Conservation (phyloP, 2,329 filamentous ascomycete genomes). For the Thielaviopsis musarum region DNA sequence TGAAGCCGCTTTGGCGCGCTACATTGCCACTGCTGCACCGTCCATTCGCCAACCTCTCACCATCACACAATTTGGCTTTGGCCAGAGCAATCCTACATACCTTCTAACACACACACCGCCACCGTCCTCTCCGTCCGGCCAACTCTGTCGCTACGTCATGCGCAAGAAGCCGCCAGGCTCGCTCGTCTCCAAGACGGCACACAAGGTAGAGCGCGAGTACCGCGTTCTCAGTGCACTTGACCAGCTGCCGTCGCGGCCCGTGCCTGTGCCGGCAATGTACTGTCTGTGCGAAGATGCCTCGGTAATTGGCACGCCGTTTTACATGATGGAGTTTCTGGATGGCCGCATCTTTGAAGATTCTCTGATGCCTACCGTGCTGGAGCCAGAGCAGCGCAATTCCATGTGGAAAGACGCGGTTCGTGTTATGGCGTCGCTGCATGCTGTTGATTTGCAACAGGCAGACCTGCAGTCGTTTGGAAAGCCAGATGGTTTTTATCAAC, state of each 20-base stretch:
- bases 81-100: slow-evolving; percentile 95
- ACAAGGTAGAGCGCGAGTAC: slow-evolving; percentile 93
- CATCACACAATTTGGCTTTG: slow-evolving; percentile 66
- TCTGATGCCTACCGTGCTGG: slow-evolving; percentile 53
- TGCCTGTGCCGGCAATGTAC: slow-evolving; percentile 71
- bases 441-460: slow-evolving; percentile 47
- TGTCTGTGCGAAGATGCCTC: slow-evolving; percentile 69
- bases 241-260: slow-evolving; percentile 18
- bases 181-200: slow-evolving; percentile 82
- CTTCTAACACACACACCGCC: slow-evolving; percentile 47
- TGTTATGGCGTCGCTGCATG: slow-evolving; percentile 74
- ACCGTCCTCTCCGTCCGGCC: not conserved
- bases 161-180: slow-evolving; percentile 96
- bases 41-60: not conserved
- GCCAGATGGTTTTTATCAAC: slow-evolving; percentile 59
- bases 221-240: slow-evolving; percentile 70
- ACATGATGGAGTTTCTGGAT: slow-evolving; percentile 92
- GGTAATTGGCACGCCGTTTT: slow-evolving; percentile 81
- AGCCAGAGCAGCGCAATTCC: slow-evolving; percentile 46
- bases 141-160: slow-evolving; percentile 66
- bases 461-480: slow-evolving; percentile 61
- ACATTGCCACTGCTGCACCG: slow-evolving; percentile 30
- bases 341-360: slow-evolving; percentile 89
- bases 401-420: slow-evolving; percentile 79
- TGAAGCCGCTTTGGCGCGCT: slow-evolving; percentile 58